phyloP scores from a whole-genome alignment of 2,329 filamentous ascomycete species.

The Gnomoniopsis sp. region DNA sequence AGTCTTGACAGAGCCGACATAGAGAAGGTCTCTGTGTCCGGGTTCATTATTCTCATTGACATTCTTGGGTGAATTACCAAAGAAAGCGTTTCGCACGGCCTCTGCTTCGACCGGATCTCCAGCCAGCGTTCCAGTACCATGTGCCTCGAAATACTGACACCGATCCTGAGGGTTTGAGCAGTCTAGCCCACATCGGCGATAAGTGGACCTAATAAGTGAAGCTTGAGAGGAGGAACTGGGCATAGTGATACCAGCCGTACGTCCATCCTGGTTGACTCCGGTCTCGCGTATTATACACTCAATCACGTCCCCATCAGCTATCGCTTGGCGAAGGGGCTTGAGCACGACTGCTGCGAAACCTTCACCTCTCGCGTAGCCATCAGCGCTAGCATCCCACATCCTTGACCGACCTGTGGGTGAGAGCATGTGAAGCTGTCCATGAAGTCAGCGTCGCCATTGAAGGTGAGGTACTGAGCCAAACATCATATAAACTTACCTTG shows the following conservation, averaged over 20 bases:
- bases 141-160: conserved; percentile 45
- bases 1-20: conserved; percentile 31
- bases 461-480: neutral
- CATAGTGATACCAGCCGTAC: conserved; percentile 49
- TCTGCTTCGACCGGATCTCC: conserved; percentile 40
- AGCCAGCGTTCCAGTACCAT: conserved; percentile 36
- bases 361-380: conserved; percentile 57
- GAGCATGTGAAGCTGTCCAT: neutral
- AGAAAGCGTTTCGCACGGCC: conserved; percentile 39
- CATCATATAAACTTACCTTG: neutral
- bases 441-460: neutral
- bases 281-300: conserved; percentile 45
- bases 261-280: conserved; percentile 47
- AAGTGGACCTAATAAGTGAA: conserved; percentile 39
- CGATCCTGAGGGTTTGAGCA: conserved; percentile 27
- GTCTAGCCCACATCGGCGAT: conserved; percentile 39
- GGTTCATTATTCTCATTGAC: neutral
- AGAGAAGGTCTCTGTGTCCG: conserved; percentile 20
- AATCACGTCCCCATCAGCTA: conserved; percentile 46
- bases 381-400: conserved; percentile 46
- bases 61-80: conserved; percentile 12
- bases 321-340: conserved; percentile 46
- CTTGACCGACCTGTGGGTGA: neutral
- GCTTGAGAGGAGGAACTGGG: conserved; percentile 45
- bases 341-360: conserved; percentile 48